Conservation (phyloP, 768 basidiomycete genomes). For the Termitomyces sp. region DNA sequence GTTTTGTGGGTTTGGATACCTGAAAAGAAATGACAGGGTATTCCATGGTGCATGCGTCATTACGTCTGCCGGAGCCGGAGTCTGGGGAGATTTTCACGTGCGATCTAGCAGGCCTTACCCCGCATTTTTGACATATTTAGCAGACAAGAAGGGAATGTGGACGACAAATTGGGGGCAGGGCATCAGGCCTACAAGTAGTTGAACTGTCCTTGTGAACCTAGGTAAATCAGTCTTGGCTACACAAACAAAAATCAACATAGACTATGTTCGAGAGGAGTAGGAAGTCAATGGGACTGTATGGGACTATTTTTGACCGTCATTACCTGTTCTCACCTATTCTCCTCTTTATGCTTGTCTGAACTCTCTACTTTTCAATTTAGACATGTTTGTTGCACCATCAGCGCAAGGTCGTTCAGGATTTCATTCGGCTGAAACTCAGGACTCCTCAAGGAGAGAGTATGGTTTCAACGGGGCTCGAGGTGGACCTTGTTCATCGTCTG, state of each 20-base stretch:
- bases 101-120: background rate
- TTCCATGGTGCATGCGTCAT: no score
- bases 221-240: background rate
- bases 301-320: background rate
- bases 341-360: background rate
- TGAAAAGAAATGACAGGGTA: no score
- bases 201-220: background rate
- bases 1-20: no score
- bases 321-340: background rate
- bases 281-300: no score
- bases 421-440: background rate
- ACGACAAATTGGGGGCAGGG: background rate
- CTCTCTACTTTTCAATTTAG: background rate
- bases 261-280: no score
- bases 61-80: slow-evolving; percentile 11
- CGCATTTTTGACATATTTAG: slow-evolving; percentile 3
- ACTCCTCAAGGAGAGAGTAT: background rate
- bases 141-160: background rate
- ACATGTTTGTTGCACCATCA: background rate
- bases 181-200: slow-evolving; percentile 1
- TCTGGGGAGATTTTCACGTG: slow-evolving; percentile 10
- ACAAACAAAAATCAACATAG: slow-evolving; percentile 18
- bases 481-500: background rate
- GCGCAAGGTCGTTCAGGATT: background rate
- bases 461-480: background rate